Evolutionary conservation across 164 flowering plant species (phyloP).

Genomic region (Umbellularia californica): DNA sequence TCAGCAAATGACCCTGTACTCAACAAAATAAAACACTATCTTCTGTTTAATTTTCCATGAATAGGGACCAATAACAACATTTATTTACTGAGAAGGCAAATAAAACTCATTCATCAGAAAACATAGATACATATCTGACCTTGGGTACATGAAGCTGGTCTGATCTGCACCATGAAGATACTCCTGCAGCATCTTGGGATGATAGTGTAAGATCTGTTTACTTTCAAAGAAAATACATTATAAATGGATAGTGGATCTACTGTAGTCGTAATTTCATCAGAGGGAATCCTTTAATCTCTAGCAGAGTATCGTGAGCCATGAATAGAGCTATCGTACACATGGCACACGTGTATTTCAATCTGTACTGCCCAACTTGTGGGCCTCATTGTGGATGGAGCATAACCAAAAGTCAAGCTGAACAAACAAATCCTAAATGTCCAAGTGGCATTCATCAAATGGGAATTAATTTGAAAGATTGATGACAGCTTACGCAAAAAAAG

Average conservation of each 20-base stretch:
- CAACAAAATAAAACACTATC: too few relatives aligned
- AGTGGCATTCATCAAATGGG: background rate
- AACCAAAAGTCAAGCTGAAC: background rate
- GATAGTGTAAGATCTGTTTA: slow-evolving; percentile 94
- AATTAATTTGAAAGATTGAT: background rate
- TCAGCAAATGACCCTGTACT: too few relatives aligned
- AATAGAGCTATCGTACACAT: background rate
- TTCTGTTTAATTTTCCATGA: too few relatives aligned
- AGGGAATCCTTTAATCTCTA: background rate
- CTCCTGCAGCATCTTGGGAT: slow-evolving; percentile 94
- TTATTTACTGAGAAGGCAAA: too few relatives aligned
- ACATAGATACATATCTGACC: slow-evolving; percentile 35
- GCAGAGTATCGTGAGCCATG: background rate
- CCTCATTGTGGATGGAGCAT: background rate
- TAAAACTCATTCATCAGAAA: background rate
- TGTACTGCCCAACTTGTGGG: background rate
- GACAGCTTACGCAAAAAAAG: background rate
- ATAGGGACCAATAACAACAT: too few relatives aligned
- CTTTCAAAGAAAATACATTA: slow-evolving; percentile 21
- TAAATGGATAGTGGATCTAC: slow-evolving; percentile 11
- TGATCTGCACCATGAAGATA: slow-evolving; percentile 74
- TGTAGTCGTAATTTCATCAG: background rate
- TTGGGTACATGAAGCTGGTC: slow-evolving; percentile 89
- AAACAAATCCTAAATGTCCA: background rate
- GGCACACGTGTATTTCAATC: background rate